A percentile compares a stretch with the other conserved stretches of the same genome.
These are phyloP conservation scores for Filobasidium wieringae DNA, from an alignment of 768 basidiomycete genomes.

Conservation along the genomic window DNA sequence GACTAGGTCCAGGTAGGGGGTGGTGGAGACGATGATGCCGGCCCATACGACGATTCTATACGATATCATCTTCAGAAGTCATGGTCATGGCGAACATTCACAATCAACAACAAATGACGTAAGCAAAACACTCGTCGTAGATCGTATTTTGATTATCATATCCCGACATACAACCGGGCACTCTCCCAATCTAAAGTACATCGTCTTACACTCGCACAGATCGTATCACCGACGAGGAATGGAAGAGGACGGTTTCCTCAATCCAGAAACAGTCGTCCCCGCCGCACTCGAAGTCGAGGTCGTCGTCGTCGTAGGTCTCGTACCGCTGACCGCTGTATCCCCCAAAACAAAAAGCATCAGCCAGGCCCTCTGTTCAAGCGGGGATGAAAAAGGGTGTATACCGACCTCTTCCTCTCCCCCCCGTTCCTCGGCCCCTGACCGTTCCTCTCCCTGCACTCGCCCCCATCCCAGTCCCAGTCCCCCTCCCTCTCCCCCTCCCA, in stretches of 20 bases:
- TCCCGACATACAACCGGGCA: neutral
- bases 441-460: neutral
- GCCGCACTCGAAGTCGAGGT: neutral
- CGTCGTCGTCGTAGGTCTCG: neutral
- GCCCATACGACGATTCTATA: too few relatives aligned
- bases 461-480: neutral
- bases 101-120: too few relatives aligned
- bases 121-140: too few relatives aligned
- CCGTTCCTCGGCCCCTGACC: constrained; percentile 4
- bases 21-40: too few relatives aligned
- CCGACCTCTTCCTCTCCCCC: constrained; percentile 4
- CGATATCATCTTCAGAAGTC: too few relatives aligned
- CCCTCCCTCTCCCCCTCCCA: constrained; percentile 1
- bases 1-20: too few relatives aligned
- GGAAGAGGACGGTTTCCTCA: neutral
- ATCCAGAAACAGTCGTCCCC: neutral
- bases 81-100: too few relatives aligned
- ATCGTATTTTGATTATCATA: neutral
- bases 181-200: neutral
- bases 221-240: neutral
- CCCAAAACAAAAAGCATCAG: neutral
- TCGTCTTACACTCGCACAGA: neutral
- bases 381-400: neutral
- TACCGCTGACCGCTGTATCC: neutral
- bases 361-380: too few relatives aligned